phyloP scores from a whole-genome alignment of 192 early-diverging fungal species.

The Backusella macrospora region DNA sequence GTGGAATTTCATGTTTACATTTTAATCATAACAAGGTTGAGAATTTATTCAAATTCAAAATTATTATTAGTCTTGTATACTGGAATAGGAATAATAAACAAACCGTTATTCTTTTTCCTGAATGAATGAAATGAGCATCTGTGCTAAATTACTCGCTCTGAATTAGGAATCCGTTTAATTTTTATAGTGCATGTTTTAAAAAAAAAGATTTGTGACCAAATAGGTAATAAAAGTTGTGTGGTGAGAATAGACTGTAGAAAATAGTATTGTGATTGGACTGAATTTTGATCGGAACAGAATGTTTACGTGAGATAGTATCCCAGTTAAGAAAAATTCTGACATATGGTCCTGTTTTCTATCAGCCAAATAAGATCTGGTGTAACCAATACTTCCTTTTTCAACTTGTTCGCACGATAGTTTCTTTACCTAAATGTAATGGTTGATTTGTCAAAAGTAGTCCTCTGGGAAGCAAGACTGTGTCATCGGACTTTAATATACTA shows the following conservation, averaged over 20 bases:
- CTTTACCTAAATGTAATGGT: not conserved
- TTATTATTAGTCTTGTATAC: not conserved
- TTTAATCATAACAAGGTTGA: not conserved
- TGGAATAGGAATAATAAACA: not conserved
- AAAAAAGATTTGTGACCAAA: not conserved
- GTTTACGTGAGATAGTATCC: constrained; percentile 10
- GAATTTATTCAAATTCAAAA: not conserved
- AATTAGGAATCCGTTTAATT: not conserved
- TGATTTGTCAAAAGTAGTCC: constrained; percentile 32
- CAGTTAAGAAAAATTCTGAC: constrained; percentile 14
- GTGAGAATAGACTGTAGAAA: constrained; percentile 8
- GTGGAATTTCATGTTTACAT: not conserved
- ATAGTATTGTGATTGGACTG: not conserved
- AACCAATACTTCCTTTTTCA: constrained; percentile 8
- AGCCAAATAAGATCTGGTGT: not conserved
- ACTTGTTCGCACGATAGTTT: constrained; percentile 21
- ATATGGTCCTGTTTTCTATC: not conserved
- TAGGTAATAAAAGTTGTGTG: constrained; percentile 3
- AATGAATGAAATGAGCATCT: not conserved
- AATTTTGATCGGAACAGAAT: constrained; percentile 1
- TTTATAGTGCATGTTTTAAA: not conserved
- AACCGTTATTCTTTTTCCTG: not conserved
- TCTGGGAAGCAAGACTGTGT: constrained; percentile 13
- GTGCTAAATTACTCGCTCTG: not conserved
- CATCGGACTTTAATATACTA: constrained; percentile 17